These are phyloP conservation scores for Claviceps humidiphila DNA, from an alignment of 2,329 filamentous ascomycete species.

Conservation along the genomic window DNA sequence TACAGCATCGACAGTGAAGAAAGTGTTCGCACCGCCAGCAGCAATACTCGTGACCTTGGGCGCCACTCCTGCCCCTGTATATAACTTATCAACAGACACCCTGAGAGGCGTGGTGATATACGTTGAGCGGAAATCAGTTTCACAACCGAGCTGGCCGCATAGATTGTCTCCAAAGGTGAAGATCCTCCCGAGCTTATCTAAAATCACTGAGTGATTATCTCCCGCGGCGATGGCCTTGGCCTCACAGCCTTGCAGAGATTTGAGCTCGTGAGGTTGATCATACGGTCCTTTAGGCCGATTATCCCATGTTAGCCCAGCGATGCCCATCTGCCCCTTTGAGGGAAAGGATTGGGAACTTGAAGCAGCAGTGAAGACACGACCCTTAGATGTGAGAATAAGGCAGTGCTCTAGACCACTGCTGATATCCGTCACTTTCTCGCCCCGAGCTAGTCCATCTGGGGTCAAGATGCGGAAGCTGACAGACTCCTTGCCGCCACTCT, in stretches of 20 bases:
- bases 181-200: constrained; percentile 62
- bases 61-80: constrained; percentile 48
- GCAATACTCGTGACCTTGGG: constrained; percentile 64
- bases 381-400: constrained; percentile 69
- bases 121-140: constrained; percentile 47
- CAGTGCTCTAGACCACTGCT: constrained; percentile 74
- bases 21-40: constrained; percentile 77
- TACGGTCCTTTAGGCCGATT: constrained; percentile 65
- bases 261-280: constrained; percentile 71
- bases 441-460: constrained; percentile 48
- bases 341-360: constrained; percentile 69
- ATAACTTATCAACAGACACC: constrained; percentile 59
- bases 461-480: constrained; percentile 63
- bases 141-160: constrained; percentile 80
- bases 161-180: constrained; percentile 89
- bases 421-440: constrained; percentile 63
- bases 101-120: constrained; percentile 57
- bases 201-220: constrained; percentile 71
- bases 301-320: constrained; percentile 69
- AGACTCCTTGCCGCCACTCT: constrained; percentile 16
- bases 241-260: constrained; percentile 54
- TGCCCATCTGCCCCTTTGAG: constrained; percentile 70
- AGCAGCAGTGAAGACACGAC: constrained; percentile 80
- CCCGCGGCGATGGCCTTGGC: constrained; percentile 68
- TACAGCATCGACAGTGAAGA: constrained; percentile 71